These are phyloP conservation scores for Cladophialophora bantiana DNA, from an alignment of 2,329 filamentous ascomycete genomes.

Conservation along the genomic window DNA sequence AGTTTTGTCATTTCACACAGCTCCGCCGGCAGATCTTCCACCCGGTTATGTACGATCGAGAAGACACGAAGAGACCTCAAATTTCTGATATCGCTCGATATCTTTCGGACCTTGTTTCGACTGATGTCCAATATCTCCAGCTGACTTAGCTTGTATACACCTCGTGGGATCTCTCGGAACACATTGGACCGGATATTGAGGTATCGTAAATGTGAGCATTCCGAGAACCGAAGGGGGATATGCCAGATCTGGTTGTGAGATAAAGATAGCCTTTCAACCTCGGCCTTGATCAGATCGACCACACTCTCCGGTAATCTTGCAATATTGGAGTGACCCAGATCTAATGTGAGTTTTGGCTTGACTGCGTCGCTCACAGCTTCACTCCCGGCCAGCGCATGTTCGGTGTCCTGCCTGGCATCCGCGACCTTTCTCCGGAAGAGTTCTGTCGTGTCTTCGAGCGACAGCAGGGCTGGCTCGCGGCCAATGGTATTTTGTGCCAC, in stretches of 20 bases:
- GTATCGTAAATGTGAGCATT: conserved; percentile 58
- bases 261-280: conserved; percentile 61
- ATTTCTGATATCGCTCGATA: conserved; percentile 80
- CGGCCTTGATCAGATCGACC: conserved; percentile 60
- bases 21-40: conserved; percentile 82
- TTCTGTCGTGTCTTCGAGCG: conserved; percentile 55
- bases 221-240: conserved; percentile 56
- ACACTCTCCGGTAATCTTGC: conserved; percentile 57
- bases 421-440: conserved; percentile 55
- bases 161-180: conserved; percentile 67
- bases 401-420: conserved; percentile 55
- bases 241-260: conserved; percentile 60
- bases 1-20: conserved; percentile 89
- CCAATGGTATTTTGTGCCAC: conserved; percentile 6
- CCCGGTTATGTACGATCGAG: conserved; percentile 84
- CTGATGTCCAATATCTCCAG: conserved; percentile 93
- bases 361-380: conserved; percentile 55
- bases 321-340: conserved; percentile 59
- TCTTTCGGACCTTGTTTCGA: conserved; percentile 78
- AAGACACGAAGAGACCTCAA: conserved; percentile 87
- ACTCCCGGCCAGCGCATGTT: conserved; percentile 55
- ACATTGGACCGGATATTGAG: conserved; percentile 59
- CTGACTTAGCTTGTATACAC: conserved; percentile 80
- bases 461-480: conserved; percentile 41
- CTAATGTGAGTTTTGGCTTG: conserved; percentile 59